Percentiles rank a stretch among this genome's conserved stretches.
Conservation (phyloP, 164 flowering plant genomes). For the Sextonia rubra region DNA sequence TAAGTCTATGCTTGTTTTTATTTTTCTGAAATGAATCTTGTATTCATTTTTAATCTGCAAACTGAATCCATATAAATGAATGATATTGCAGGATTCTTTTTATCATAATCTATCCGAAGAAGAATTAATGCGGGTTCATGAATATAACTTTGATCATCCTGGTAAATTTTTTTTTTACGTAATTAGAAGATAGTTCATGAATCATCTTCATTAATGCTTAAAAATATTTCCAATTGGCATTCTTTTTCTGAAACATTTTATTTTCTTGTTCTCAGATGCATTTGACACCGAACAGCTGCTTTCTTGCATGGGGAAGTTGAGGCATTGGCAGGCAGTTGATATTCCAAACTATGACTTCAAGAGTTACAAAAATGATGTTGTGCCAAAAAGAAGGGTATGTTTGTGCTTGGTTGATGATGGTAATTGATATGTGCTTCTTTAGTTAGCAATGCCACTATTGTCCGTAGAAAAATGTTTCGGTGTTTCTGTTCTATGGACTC, state of each 20-base stretch:
- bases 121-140: constrained; percentile 72
- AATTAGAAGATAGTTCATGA: neutral
- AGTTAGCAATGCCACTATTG: neutral
- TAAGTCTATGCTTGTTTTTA: neutral
- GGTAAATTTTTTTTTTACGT: constrained; percentile 30
- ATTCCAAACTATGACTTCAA: constrained; percentile 89
- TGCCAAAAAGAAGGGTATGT: constrained; percentile 71
- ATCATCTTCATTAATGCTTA: neutral
- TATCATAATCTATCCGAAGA: constrained; percentile 74
- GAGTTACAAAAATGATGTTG: constrained; percentile 65
- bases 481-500: neutral
- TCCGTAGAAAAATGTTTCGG: neutral
- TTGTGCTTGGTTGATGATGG: constrained; percentile 3
- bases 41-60: neutral
- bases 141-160: constrained; percentile 97
- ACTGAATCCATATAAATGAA: neutral
- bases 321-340: constrained; percentile 76
- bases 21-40: neutral
- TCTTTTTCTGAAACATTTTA: neutral
- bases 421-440: constrained; percentile 1
- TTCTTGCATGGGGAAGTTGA: constrained; percentile 58
- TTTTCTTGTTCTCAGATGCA: constrained; percentile 59
- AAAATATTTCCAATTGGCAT: neutral
- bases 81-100: constrained; percentile 77
- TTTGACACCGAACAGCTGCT: constrained; percentile 83